Evolutionary conservation across 495 filamentous ascomycete species (phyloP), one percentile per base, ranked within the genome.

Genomic region (Penicillium desertorum): DNA sequence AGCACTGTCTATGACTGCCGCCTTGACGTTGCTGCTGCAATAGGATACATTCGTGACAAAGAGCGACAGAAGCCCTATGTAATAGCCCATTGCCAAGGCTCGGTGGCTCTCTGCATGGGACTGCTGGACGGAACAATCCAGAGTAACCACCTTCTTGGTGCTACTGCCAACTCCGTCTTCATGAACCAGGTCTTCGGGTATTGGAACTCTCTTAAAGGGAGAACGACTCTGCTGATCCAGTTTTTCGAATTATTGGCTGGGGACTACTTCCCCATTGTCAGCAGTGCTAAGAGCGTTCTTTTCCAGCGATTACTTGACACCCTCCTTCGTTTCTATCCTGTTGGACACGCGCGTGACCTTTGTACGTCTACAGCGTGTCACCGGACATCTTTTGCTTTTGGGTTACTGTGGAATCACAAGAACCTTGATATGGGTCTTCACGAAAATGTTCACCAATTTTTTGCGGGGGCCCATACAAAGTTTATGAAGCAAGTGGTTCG

Each of bases 51-150:
- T 53, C 79, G 80, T 2, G 52, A 64, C 12, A 44, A 67, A 5
- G 69, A 69, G 17, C 9, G 3, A 14, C 47, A 62, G 8, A 75
- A 78, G 16, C 68, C 77, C 36, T 88, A 90, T 68, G 80, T 80
- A 10, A 73, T 89, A 51, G 77, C 80, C 14, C 87, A 90, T 67
- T 90, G 87, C 66, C 83, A 83, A 72, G 87, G 87, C 45, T 79
- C 81, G 17, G 81, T 88, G 1, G 80, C 86, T 12, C 77, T 84
- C 23, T 70, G 76, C 0, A 72, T 76, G 32, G 86, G 84, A 37
- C 71, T 90, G 0, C 77, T 90, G 3, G 85, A 88, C 64, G 86
- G 86, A 45, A 83, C 79, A 0, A 85, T 88, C 58, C 20, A 58
- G 4, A 23, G 52, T 16, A 45, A n/a, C 5, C 49, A 60, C 4